A percentile compares a stretch with the other conserved stretches of the same genome.
phyloP scores from a whole-genome alignment of 768 basidiomycete genomes.

The Russula brevipes region DNA sequence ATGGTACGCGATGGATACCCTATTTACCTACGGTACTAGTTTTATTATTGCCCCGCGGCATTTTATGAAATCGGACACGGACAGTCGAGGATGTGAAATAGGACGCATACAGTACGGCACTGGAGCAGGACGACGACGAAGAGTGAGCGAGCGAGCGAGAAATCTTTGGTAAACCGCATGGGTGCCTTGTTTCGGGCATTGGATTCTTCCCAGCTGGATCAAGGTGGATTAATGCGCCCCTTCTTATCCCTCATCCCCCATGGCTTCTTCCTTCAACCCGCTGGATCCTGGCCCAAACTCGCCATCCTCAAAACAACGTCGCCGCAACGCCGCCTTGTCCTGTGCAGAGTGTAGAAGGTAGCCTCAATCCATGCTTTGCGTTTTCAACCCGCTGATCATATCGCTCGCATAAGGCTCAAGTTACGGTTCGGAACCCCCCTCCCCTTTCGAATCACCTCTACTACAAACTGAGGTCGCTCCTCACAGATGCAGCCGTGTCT shows the following conservation, averaged over 20 bases:
- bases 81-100: too few species aligned
- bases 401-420: conserved; percentile 46
- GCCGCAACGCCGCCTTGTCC: conserved; percentile 45
- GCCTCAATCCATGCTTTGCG: conserved; percentile 15
- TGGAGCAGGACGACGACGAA: too few species aligned
- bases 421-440: conserved; percentile 46
- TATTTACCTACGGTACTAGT: neutral
- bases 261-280: conserved; percentile 24
- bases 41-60: too few species aligned
- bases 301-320: conserved; percentile 28
- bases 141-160: neutral
- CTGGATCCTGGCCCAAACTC: conserved; percentile 14
- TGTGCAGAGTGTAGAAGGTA: conserved; percentile 70
- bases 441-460: conserved; percentile 18
- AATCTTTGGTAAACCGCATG: neutral
- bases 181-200: conserved; percentile 20
- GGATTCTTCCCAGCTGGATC: conserved; percentile 20
- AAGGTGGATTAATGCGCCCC: conserved; percentile 20
- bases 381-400: conserved; percentile 18
- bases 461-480: neutral
- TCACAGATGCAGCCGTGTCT: conserved; percentile 55
- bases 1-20: neutral
- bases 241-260: conserved; percentile 22
- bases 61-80: too few species aligned
- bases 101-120: too few species aligned